Evolutionary conservation across 495 filamentous ascomycete species (phyloP), one percentile per base, ranked within the genome.

Genomic region (Daldinia loculata): DNA sequence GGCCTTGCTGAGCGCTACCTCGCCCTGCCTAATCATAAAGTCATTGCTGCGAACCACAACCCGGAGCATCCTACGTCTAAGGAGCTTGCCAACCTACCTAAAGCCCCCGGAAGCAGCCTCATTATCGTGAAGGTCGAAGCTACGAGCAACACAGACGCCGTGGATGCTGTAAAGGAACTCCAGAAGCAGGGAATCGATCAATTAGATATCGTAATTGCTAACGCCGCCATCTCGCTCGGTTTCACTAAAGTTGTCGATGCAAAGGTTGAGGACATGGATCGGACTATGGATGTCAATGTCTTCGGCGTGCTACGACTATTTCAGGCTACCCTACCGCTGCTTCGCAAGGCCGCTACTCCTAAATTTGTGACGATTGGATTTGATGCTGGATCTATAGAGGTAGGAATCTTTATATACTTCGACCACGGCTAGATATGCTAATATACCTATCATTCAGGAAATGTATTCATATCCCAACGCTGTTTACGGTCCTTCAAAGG

Each of bases 21-120:
- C 6, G 68, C 67, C 14, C 38, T 41, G 14, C 76, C 76, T 26
- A 61, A 76, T 45, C 63, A 79, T 57, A 72, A 61, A 58, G 76
- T 80, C 66, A 77, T 81, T 34, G 79, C 79, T 19, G 75, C 75
- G 11, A 67, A 71, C 62, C 80, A 79, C 27, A 56, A 79, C 57
- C 76, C 78, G 1, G 52, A 45, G 7, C 39, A 70, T 29, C 30
- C 55, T 6, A 38, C 30, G 32, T 57, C 55, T 7, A 57, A 57
- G 55, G 30, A 24, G 15, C 19, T 57, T 0, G 9, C 19, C 11
- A 57, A 26, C 9, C 30, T 57, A 38, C 55, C 30, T 15, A 57
- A 57, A 19, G 32, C n/a, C 19, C 22, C 55, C 6, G 32, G 32
- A 57, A 57, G 55, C 32, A 19, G 8, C 9, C 30, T 57, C 11